These are phyloP conservation scores for Clohesyomyces aquaticus DNA, from an alignment of 495 filamentous ascomycete genomes.

Conservation along the genomic window DNA sequence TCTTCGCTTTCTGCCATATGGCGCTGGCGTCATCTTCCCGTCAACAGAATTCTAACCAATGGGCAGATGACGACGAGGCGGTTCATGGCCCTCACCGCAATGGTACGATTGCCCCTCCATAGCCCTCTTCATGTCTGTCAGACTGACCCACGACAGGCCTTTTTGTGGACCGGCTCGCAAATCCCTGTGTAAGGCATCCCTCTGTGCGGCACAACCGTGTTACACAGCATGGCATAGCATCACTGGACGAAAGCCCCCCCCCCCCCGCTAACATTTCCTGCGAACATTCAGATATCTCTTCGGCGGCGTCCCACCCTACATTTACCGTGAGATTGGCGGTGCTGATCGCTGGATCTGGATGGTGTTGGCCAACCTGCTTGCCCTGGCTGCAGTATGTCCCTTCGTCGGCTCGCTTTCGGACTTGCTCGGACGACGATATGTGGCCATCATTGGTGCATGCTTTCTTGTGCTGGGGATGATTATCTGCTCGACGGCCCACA, in stretches of 20 bases:
- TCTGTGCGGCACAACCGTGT: not conserved
- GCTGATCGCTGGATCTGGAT: constrained; percentile 74
- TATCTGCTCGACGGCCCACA: constrained; percentile 61
- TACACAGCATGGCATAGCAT: not conserved
- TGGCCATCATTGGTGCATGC: constrained; percentile 63
- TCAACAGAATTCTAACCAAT: not conserved
- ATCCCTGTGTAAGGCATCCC: constrained; percentile 58
- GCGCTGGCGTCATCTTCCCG: no score
- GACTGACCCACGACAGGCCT: constrained; percentile 42
- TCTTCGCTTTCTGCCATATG: no score
- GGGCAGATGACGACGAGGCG: constrained; percentile 60
- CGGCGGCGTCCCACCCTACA: constrained; percentile 61
- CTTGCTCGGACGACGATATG: constrained; percentile 67
- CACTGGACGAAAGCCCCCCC: not conserved
- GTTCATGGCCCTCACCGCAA: constrained; percentile 63
- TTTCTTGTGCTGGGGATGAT: constrained; percentile 69
- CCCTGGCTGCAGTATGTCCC: constrained; percentile 69
- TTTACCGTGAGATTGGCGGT: constrained; percentile 69
- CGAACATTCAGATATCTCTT: constrained; percentile 49
- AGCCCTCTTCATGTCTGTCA: not conserved
- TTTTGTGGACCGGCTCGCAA: constrained; percentile 68
- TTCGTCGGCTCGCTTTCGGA: constrained; percentile 75
- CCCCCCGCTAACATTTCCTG: not conserved
- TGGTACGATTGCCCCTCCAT: constrained; percentile 46
- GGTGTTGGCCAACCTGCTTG: constrained; percentile 68